Percentiles rank a stretch among this genome's conserved stretches.
Evolutionary conservation across 139 green algal species (phyloP).

Genomic region (Mesostigma viride): DNA sequence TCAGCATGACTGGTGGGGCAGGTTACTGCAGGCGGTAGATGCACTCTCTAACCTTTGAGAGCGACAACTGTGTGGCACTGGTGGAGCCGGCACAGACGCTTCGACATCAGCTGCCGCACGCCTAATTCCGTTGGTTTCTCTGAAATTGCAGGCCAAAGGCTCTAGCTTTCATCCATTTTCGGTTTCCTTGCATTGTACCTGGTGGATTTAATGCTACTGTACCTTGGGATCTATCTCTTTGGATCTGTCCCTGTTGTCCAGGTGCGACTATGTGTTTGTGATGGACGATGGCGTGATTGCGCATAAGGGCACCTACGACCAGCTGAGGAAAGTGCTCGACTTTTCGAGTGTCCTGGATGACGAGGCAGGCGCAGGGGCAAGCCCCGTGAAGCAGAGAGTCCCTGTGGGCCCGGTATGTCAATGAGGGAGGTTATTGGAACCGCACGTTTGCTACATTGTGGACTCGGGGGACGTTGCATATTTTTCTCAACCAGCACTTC

Average conservation of each 20-base stretch:
- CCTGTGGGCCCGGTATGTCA: too few relatives aligned
- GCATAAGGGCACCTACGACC: not conserved
- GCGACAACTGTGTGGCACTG: not conserved
- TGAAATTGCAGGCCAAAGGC: too few relatives aligned
- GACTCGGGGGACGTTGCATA: too few relatives aligned
- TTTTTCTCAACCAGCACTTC: too few relatives aligned
- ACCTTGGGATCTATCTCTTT: not conserved
- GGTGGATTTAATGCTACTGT: not conserved
- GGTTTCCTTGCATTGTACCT: not conserved
- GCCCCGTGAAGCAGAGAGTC: too few relatives aligned
- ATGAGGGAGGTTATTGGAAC: too few relatives aligned
- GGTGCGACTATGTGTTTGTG: conserved; percentile 7
- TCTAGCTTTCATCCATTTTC: not conserved
- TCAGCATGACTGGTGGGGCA: too few relatives aligned
- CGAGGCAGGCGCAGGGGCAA: not conserved
- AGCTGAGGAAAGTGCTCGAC: not conserved
- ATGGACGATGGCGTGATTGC: not conserved
- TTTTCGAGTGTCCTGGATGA: not conserved
- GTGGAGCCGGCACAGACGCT: not conserved
- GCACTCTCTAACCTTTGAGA: too few relatives aligned
- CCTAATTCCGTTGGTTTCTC: not conserved
- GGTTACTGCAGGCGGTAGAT: too few relatives aligned
- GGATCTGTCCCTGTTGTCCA: too few relatives aligned
- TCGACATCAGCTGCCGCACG: not conserved
- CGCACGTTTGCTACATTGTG: too few relatives aligned